phyloP scores from a whole-genome alignment of 257 asterid genomes.

The Dorcoceras hygrometricum region DNA sequence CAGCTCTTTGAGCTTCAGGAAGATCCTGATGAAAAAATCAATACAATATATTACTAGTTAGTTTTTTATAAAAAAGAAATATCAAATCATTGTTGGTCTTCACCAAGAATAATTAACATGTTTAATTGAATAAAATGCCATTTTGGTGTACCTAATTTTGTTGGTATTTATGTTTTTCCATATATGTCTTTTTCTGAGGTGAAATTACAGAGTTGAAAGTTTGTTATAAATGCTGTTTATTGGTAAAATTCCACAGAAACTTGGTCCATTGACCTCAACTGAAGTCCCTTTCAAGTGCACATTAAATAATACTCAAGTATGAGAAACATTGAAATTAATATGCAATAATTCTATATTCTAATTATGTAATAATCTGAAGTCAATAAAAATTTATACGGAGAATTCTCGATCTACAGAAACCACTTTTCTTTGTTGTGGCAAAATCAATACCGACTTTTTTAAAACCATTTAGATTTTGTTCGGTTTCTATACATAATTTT shows the following conservation, averaged over 20 bases:
- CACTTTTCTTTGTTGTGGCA: too few species aligned
- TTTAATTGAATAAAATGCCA: not conserved
- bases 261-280: not conserved
- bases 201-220: constrained; percentile 6
- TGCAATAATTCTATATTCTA: too few species aligned
- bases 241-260: not conserved
- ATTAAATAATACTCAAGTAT: too few species aligned
- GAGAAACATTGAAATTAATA: too few species aligned
- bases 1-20: constrained; percentile 44
- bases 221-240: not conserved
- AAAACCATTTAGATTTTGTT: too few species aligned
- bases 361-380: too few species aligned
- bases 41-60: not conserved
- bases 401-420: too few species aligned
- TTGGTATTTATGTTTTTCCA: not conserved
- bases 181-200: constrained; percentile 16
- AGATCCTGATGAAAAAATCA: constrained; percentile 37
- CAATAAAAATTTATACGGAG: too few species aligned
- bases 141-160: not conserved
- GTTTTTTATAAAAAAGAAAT: not conserved
- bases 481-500: too few species aligned
- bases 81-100: not conserved
- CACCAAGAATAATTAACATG: not conserved
- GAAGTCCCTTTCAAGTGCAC: not conserved
- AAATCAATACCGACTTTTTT: too few species aligned